phyloP scores from a whole-genome alignment of 306 rosid species.

The Hippophae rhamnoides region DNA sequence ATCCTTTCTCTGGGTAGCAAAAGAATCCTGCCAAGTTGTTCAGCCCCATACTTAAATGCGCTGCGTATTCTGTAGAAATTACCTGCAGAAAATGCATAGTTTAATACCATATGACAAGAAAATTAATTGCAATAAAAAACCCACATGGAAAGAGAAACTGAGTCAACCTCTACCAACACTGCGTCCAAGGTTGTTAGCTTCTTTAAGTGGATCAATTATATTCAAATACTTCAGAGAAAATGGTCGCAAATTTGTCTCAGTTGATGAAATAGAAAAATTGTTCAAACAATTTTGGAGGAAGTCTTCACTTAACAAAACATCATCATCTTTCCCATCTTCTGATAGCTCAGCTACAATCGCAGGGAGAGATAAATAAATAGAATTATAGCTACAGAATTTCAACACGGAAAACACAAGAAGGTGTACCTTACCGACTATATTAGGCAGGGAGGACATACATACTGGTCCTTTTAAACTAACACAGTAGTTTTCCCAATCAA shows the following conservation, averaged over 20 bases:
- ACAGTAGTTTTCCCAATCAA: conserved; percentile 83
- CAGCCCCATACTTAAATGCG: conserved; percentile 81
- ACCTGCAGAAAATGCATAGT: conserved; percentile 42
- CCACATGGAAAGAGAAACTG: conserved; percentile 11
- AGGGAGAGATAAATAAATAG: conserved; percentile 12
- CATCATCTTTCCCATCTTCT: conserved; percentile 48
- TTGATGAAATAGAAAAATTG: conserved; percentile 55
- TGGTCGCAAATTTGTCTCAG: conserved; percentile 38
- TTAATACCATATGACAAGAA: conserved; percentile 3
- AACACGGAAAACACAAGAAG: conserved; percentile 9
- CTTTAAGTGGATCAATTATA: conserved; percentile 84
- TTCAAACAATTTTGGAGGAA: conserved; percentile 59
- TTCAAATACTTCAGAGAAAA: conserved; percentile 73
- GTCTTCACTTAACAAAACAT: conserved; percentile 50
- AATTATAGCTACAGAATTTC: conserved; percentile 16
- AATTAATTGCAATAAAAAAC: not conserved
- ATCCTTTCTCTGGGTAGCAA: conserved; percentile 53
- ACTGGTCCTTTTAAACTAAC: conserved; percentile 81
- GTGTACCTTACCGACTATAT: conserved; percentile 49
- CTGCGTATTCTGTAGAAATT: conserved; percentile 74
- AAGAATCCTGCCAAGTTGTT: conserved; percentile 74
- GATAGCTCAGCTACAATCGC: conserved; percentile 50
- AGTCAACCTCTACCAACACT: conserved; percentile 72
- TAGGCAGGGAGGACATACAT: conserved; percentile 55
- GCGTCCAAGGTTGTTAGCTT: conserved; percentile 91